Evolutionary conservation across 352 stramenopile species (phyloP).

Genomic region (Phytophthora nicotianae): DNA sequence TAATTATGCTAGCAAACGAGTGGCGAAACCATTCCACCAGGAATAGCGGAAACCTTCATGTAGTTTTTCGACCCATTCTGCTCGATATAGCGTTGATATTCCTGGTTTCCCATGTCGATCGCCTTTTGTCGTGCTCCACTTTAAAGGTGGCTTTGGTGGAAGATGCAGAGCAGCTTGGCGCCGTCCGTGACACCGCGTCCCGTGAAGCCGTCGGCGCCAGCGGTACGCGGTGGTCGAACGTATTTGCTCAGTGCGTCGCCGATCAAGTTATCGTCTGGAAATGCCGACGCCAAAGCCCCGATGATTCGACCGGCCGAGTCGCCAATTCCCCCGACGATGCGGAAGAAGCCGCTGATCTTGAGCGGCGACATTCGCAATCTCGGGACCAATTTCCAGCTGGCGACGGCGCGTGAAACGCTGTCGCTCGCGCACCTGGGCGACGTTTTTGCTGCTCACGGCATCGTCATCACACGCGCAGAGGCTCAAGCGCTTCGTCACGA

Average conservation of each 20-base stretch:
- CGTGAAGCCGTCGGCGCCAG: conserved; percentile 38
- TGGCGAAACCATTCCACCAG: conserved; percentile 1
- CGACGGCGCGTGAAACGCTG: conserved; percentile 47
- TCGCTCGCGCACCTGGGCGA: conserved; percentile 50
- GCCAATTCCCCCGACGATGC: conserved; percentile 25
- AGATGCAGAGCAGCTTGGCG: conserved; percentile 56
- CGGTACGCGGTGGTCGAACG: conserved; percentile 45
- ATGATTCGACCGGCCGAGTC: conserved; percentile 41
- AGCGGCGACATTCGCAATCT: conserved; percentile 78
- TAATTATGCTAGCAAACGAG: conserved; percentile 1
- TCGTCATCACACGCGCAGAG: conserved; percentile 57
- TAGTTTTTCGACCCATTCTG: background rate
- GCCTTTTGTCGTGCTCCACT: background rate
- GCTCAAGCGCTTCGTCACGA: conserved; percentile 68
- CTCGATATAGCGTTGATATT: conserved; percentile 32
- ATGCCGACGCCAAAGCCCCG: conserved; percentile 15
- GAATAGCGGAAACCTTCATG: conserved; percentile 13
- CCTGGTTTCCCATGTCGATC: conserved; percentile 11
- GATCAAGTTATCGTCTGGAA: conserved; percentile 39
- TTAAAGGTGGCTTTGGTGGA: conserved; percentile 2
- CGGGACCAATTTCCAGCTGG: conserved; percentile 67
- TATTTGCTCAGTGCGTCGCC: conserved; percentile 58
- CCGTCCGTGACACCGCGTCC: conserved; percentile 69
- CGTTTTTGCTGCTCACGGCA: conserved; percentile 55
- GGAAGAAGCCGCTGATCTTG: conserved; percentile 71